Evolutionary conservation across 805 yeast genomes (phyloP), one percentile per base, ranked within the genome.

Genomic region (Ogataea methanolica): DNA sequence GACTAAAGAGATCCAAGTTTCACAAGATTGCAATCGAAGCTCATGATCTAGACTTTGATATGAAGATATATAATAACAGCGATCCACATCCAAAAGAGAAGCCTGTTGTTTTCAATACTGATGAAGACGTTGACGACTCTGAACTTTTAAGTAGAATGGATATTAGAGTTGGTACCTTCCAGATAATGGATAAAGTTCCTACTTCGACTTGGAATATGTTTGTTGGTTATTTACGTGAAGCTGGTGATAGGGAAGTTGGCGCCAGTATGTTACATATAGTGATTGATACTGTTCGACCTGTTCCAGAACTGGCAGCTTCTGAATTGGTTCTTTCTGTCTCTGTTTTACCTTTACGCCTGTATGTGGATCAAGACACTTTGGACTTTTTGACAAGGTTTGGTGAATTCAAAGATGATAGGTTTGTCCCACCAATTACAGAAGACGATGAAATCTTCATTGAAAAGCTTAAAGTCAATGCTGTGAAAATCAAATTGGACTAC

Each of bases 121-220:
- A 60, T 47, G 66, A 65, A 26, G 43, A 50, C 23, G 39, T 47
- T n/a, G 65, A 66, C 39, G 67, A 59, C 35, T 71, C 74, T 17
- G 82, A 78, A 43, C 41, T 74, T 4, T 62, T 85, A 12, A 82
- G 74, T 57, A 66, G 71, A 6, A 62, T 83, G 12, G 74, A 69
- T 14, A 39, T 88, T 2, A 63, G 68, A 14, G 67, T 85, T 4
- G 73, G 73, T 8, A 78, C 80, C 36, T 67, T 88, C 40, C 82
- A 78, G 43, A 71, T 89, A 3, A 68, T 78, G 45, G 97, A 91
- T 62, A 85, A 88, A 59, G 82, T 91, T 2, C 84, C 89, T 1
- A 79, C 90, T 0, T 92, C 97, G 0, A 85, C 96, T 0, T 92
- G 97, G 97, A 87, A 89, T 56, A 86, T 85, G 67, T 82, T 90